Percentiles rank a stretch among this genome's conserved stretches.
Conservation (phyloP, 2,329 filamentous ascomycete genomes). For the Clonostachys solani region DNA sequence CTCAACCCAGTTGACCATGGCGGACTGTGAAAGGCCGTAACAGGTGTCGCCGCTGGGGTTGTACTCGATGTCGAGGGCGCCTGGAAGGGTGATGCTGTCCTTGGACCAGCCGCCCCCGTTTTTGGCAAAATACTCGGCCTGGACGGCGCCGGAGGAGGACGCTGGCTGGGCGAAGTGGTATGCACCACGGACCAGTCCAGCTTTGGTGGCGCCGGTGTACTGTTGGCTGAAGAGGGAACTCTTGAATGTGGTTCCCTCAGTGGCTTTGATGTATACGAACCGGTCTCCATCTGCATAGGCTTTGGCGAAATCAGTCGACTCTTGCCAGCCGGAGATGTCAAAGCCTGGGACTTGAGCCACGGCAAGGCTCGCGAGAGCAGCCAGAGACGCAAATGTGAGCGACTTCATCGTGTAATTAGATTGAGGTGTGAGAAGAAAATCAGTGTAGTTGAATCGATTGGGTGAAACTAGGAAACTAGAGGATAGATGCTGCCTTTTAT, state of each 20-base stretch:
- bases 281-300: conserved; percentile 31
- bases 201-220: conserved; percentile 42
- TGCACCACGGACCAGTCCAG: conserved; percentile 46
- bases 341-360: conserved; percentile 29
- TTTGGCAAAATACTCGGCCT: conserved; percentile 45
- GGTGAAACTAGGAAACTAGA: too few species aligned
- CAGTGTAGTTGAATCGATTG: background rate
- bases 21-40: conserved; percentile 34
- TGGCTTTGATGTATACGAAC: conserved; percentile 43
- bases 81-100: conserved; percentile 49
- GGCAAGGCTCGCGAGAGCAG: conserved; percentile 3
- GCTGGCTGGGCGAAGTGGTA: conserved; percentile 51
- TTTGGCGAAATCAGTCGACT: conserved; percentile 25
- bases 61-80: conserved; percentile 51
- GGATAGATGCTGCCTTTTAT: too few species aligned
- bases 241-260: conserved; percentile 42
- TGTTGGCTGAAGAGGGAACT: conserved; percentile 38
- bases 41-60: conserved; percentile 30
- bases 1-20: conserved; percentile 45
- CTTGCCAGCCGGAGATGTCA: conserved; percentile 33
- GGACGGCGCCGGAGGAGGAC: conserved; percentile 34
- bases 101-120: conserved; percentile 48
- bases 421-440: background rate
- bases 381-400: background rate
- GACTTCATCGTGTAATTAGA: conserved; percentile 5